Conservation (phyloP, 176 grass and related monocot species). For the Paspalum notatum region DNA sequence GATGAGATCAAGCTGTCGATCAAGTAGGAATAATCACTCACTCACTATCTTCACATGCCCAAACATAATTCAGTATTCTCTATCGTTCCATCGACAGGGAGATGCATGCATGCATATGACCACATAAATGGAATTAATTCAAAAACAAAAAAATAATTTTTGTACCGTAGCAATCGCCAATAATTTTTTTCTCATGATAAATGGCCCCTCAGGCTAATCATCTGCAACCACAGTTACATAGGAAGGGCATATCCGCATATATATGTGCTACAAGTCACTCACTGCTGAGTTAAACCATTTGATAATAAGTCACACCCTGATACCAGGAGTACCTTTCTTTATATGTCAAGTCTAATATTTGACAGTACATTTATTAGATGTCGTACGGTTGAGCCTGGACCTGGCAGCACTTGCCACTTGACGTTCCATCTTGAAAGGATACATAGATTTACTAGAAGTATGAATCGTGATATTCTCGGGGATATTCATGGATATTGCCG, state of each 20-base stretch:
- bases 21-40: not conserved
- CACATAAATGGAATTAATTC: not conserved
- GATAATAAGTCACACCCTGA: too few species aligned
- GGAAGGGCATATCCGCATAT: not conserved
- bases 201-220: not conserved
- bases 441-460: not conserved
- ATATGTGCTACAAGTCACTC: not conserved
- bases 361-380: not conserved
- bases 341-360: not conserved
- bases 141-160: not conserved
- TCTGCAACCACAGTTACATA: not conserved
- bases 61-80: not conserved
- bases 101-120: not conserved
- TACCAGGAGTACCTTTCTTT: not conserved
- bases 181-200: not conserved
- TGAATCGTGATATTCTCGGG: not conserved
- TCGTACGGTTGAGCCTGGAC: not conserved
- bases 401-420: not conserved
- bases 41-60: not conserved
- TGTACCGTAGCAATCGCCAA: too few species aligned
- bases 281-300: not conserved
- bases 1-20: not conserved
- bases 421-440: slow-evolving; percentile 20
- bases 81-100: not conserved
- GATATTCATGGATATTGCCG: not conserved